phyloP scores from a whole-genome alignment of 1,139 yeast species.

The Kodamaea fungicola region DNA sequence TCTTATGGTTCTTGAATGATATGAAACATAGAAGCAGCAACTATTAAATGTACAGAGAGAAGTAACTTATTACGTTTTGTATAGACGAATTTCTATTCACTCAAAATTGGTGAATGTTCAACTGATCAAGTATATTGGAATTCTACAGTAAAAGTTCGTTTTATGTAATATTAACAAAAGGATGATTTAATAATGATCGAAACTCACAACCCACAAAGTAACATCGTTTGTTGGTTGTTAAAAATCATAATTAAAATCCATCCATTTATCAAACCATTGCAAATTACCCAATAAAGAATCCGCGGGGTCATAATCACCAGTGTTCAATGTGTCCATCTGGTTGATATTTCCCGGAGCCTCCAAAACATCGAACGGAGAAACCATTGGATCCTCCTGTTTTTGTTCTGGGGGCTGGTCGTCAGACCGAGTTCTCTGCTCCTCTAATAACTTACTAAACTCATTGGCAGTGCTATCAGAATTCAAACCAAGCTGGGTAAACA shows the following conservation, averaged over 20 bases:
- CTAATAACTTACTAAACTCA: constrained; percentile 20
- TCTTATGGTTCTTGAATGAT: too few relatives aligned
- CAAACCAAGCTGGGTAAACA: constrained; percentile 45
- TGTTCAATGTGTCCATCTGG: constrained; percentile 6
- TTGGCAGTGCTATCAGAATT: constrained; percentile 11
- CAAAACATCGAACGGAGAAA: background rate
- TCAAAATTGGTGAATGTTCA: too few relatives aligned
- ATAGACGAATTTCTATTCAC: too few relatives aligned
- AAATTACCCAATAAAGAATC: constrained; percentile 41
- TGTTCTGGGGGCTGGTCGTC: constrained; percentile 1
- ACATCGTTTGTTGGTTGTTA: constrained; percentile 2
- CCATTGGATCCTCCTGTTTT: background rate
- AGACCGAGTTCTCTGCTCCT: constrained; percentile 20
- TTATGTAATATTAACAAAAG: too few relatives aligned
- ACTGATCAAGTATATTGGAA: too few relatives aligned
- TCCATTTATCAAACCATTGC: constrained; percentile 58
- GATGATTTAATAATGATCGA: too few relatives aligned
- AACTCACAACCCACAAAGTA: too few relatives aligned
- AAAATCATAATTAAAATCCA: constrained; percentile 28
- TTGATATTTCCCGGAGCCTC: background rate
- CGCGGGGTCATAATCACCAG: constrained; percentile 8
- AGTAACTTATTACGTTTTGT: too few relatives aligned
- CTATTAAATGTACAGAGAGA: too few relatives aligned
- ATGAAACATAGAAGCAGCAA: too few relatives aligned
- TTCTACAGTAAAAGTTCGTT: too few relatives aligned